Conservation (phyloP, 352 stramenopile species). For the Phytopythium delawarense region DNA sequence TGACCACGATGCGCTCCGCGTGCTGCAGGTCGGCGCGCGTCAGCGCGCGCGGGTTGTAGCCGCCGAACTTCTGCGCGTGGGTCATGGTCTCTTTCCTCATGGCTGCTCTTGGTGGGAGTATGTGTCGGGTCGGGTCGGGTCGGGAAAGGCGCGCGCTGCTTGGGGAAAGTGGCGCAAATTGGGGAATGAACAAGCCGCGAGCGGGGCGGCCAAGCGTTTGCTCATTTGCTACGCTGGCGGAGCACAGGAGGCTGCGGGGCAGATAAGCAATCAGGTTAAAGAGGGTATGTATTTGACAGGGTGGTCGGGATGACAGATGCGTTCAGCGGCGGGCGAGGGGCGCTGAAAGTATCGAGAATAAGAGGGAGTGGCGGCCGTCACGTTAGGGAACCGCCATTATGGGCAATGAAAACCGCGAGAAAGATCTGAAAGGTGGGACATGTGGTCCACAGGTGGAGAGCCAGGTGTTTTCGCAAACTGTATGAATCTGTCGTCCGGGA, state of each 20-base stretch:
- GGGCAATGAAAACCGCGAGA: conserved; percentile 1
- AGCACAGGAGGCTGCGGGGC: background rate
- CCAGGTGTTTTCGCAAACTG: background rate
- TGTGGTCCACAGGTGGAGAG: background rate
- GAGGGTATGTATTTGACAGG: background rate
- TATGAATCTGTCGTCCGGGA: background rate
- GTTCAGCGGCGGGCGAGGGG: background rate
- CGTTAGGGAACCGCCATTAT: background rate
- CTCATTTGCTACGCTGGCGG: no score
- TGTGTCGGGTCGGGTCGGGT: background rate
- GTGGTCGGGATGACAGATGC: background rate
- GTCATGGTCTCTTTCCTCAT: conserved; percentile 58
- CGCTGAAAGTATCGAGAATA: background rate
- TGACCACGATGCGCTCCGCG: conserved; percentile 91
- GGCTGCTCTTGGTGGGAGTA: conserved; percentile 1
- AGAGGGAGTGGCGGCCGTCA: background rate
- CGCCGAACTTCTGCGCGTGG: conserved; percentile 37
- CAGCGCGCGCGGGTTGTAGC: conserved; percentile 40
- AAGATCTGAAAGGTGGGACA: conserved; percentile 2
- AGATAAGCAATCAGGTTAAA: background rate
- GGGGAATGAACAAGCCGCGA: conserved; percentile 14
- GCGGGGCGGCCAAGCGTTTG: background rate
- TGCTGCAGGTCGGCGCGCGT: conserved; percentile 70
- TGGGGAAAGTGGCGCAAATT: conserved; percentile 13
- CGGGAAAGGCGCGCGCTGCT: background rate